Percentiles rank a stretch among this genome's conserved stretches.
phyloP scores from a whole-genome alignment of 441 rosid genomes.

The Erysimum cheiri region DNA sequence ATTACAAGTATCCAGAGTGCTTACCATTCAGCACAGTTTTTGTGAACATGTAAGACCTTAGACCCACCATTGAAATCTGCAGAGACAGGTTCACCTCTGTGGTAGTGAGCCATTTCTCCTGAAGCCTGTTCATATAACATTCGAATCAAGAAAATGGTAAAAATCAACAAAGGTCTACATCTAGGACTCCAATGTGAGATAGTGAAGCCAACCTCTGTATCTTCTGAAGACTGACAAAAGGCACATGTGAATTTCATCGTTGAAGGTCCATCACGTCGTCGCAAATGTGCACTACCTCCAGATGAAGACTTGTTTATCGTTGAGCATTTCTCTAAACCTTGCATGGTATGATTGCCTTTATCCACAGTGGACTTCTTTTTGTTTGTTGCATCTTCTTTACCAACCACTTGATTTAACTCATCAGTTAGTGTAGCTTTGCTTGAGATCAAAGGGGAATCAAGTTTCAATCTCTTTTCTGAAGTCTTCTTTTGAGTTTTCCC shows the following conservation, averaged over 20 bases:
- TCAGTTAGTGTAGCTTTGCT: conserved; percentile 41
- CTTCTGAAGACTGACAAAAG: conserved; percentile 78
- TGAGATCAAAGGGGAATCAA: conserved; percentile 37
- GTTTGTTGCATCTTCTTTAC: conserved; percentile 28
- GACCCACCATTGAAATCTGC: conserved; percentile 58
- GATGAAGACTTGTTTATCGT: conserved; percentile 38
- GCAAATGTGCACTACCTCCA: conserved; percentile 44
- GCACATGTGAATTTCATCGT: conserved; percentile 53
- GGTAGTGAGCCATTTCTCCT: conserved; percentile 84
- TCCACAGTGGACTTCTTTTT: conserved; percentile 27
- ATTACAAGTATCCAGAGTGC: conserved; percentile 10
- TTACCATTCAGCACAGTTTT: conserved; percentile 94
- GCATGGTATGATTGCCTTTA: conserved; percentile 24
- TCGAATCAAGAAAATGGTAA: conserved; percentile 26
- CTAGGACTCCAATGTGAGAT: conserved; percentile 13
- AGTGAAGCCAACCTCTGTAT: conserved; percentile 61
- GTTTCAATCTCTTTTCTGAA: conserved; percentile 41
- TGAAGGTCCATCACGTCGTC: conserved; percentile 45
- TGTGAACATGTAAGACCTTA: conserved; percentile 76
- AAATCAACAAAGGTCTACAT: conserved; percentile 11
- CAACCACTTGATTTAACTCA: conserved; percentile 43
- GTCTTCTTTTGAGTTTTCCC: conserved; percentile 28
- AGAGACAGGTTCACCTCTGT: conserved; percentile 69
- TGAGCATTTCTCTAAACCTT: conserved; percentile 39
- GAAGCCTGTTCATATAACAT: conserved; percentile 60